A percentile compares a stretch with the other conserved stretches of the same genome.
Conservation (phyloP, 495 filamentous ascomycete species). For the Glutinoglossum americanum region DNA sequence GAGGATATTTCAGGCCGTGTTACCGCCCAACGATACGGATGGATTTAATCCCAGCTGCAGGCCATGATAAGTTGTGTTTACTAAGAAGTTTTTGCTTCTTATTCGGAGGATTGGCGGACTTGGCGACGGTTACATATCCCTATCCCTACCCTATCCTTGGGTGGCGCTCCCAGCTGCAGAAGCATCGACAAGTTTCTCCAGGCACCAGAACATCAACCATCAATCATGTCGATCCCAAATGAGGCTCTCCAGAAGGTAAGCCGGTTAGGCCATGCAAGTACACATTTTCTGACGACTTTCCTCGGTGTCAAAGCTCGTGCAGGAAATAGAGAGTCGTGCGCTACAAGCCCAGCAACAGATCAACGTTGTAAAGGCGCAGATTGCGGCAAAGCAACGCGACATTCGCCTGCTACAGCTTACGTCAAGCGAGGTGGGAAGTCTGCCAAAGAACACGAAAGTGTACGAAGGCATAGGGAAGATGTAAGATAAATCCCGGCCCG, state of each 20-base stretch:
- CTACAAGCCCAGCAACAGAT: conserved; percentile 81
- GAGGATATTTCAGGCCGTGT: no score
- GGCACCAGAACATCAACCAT: neutral
- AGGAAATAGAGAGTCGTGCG: conserved; percentile 83
- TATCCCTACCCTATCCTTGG: no score
- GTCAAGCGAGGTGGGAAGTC: conserved; percentile 49
- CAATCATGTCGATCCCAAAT: conserved; percentile 80
- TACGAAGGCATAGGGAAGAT: conserved; percentile 97
- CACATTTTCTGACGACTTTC: neutral
- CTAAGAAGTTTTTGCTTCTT: no score
- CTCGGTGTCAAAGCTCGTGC: conserved; percentile 41
- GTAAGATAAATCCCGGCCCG: conserved; percentile 27
- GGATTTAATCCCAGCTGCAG: no score
- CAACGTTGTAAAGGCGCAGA: conserved; percentile 63
- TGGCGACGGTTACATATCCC: no score
- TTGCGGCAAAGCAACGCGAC: conserved; percentile 71
- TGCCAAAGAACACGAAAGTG: conserved; percentile 61
- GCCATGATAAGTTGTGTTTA: no score
- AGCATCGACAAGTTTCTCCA: neutral
- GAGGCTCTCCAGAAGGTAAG: conserved; percentile 82
- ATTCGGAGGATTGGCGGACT: no score
- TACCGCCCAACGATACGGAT: no score
- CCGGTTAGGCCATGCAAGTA: neutral
- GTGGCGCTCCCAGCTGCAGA: neutral
- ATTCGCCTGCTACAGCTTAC: conserved; percentile 78